These are phyloP conservation scores for Phytopythium helicoides DNA, from an alignment of 352 stramenopile species.

Conservation along the genomic window DNA sequence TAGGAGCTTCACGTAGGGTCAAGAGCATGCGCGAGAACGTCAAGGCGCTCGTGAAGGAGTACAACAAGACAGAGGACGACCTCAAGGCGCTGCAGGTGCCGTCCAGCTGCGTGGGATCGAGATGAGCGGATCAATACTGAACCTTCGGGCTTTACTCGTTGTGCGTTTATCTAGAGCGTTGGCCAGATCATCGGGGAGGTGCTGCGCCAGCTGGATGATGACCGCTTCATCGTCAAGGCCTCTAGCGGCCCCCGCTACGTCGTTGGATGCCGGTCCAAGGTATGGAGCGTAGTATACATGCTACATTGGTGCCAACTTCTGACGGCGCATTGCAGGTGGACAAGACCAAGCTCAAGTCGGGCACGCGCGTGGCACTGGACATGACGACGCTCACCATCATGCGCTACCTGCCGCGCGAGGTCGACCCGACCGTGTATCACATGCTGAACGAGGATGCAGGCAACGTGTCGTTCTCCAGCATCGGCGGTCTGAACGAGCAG, in stretches of 20 bases:
- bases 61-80: conserved; percentile 99
- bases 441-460: conserved; percentile 99
- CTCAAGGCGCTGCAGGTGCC: conserved; percentile 91
- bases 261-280: conserved; percentile 94
- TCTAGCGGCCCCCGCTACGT: conserved; percentile 98
- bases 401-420: conserved; percentile 96
- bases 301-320: neutral
- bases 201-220: conserved; percentile 96
- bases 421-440: conserved; percentile 99
- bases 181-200: conserved; percentile 99
- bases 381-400: conserved; percentile 99
- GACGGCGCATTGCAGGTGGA: conserved; percentile 39
- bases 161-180: conserved; percentile 85
- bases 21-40: conserved; percentile 97
- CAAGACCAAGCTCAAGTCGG: conserved; percentile 96
- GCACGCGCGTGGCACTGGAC: conserved; percentile 97
- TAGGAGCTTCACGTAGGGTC: conserved; percentile 50
- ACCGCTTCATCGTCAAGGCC: conserved; percentile 99
- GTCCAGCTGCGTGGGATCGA: neutral
- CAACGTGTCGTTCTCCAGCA: conserved; percentile 96
- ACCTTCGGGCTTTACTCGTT: neutral
- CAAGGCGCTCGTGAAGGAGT: conserved; percentile 94
- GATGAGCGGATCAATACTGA: neutral
- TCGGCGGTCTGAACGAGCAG: conserved; percentile 99
- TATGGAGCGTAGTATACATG: neutral